Base-by-base conservation (phyloP, 257 asterid genomes). In the Fraxinus excelsior region DNA sequence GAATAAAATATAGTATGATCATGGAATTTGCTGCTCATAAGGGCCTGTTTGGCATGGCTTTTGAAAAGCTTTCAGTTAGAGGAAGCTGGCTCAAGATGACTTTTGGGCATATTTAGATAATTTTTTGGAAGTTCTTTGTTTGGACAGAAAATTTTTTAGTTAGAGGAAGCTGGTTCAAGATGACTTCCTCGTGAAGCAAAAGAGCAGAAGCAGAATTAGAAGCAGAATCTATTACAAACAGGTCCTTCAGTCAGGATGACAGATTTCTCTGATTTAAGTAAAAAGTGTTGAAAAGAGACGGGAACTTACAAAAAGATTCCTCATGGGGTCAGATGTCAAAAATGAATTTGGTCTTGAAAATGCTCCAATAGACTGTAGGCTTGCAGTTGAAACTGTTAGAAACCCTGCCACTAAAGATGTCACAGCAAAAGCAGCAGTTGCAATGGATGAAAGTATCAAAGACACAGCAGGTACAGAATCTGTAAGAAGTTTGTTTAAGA, bases 381-480 rank as follows among this genome's bases (percentile, higher is more conserved):
- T 90, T 53, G 99, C 83, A 0, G 97, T 91, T 46, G 99, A 93
- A 83, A 93, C 73, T 10, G 96, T 89, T 68, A 95, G 90, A 73
- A 95, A 82, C 44, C 89, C 99, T 12, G 96, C 89, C 25, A 82
- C 78, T 70, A 91, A 83, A 76, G 93, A 85, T 14, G 98, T 93
- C 80, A 85, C 75, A 9, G 90, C 91, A 81, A 95, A 89, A 68
- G 86, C 90, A 76, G 90, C 90, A 37, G 98, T 87, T 28, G 91
- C 88, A 62, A 93, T 72, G 83, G 80, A 86, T 60, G 97, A 91
- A 79, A 93, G 79, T 77, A 80, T 88, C 84, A 84, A 70, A 60
- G 98, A 91, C 78, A 86, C 87, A 58, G 64, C 74, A 0, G 99
- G 97, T 62, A 85, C 92, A 78, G 96, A 80, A 84, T 95, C 99